Evolutionary conservation across 225 moss, liverwort and hornwort species (phyloP), one percentile per base, ranked within the genome.

Genomic region (Lunularia cruciata): DNA sequence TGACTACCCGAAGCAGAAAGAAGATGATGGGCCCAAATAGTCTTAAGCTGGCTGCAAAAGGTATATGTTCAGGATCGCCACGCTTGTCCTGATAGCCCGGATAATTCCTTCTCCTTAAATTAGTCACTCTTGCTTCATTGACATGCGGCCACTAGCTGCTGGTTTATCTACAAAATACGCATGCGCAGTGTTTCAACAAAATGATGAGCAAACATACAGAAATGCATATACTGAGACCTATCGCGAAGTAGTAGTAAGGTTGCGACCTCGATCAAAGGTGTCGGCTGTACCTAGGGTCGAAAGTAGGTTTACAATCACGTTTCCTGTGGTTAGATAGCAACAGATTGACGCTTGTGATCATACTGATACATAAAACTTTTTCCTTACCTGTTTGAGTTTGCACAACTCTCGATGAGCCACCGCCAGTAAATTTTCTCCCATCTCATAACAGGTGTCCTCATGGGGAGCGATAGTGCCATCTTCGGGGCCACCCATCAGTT

Each of bases 1-100:
- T 67, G 4, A 77, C 68, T 37, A 77, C 72, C 12, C 58, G 65
- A 26, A 72, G 71, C 27, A 77, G 65, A 53, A 77, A 77, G 58
- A 77, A 77, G 49, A 77, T 77, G 58, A 77, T 77, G 22, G 72
- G 77, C 15, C 77, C 77, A 65, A 77, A 77, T 27, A 77, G 64
- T 61, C 64, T 72, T 72, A 77, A 67, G 77, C 72, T 72, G 35
- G 64, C 71, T 23, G 77, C 46, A 28, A 72, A 71, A 35, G 71
- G 72, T 30, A 72, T 34, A 3, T 47, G 43, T 60, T 57, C 77
- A 28, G 20, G 14, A 25, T 72, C 77, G 60, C 77, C 77, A 52
- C 66, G 66, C 37, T 72, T 72, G 47, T 56, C 77, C 77, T 77
- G 77, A 67, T 71, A 63, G 76, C 63, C 68, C 61, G 68, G 43